Base-by-base conservation (phyloP, 2,329 filamentous ascomycete species). In the Cladosporium sp. region DNA sequence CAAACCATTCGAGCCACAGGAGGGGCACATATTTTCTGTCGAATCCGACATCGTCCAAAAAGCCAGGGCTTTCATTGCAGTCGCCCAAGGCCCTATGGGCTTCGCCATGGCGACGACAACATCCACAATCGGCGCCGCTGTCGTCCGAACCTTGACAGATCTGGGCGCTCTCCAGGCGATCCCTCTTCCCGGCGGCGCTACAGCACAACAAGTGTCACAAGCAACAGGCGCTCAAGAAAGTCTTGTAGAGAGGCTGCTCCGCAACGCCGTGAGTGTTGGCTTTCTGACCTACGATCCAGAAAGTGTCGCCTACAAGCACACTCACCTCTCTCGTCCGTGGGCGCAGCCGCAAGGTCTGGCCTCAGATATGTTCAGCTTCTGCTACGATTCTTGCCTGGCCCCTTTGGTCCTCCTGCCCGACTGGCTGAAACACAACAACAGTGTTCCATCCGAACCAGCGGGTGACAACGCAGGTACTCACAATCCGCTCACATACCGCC, bases 81-180 rank as follows among this genome's bases (percentile, higher is more conserved):
- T n/a, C 11, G 59, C 46, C 10, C 59, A 62, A 53, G 29, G 28
- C 1, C 59, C 59, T 12, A 37, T 62, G 59, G 59, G 37, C 21
- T 62, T 26, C 6, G 33, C 12, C 18, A 37, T 62, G 44, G 44
- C 59, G 2, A 62, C 21, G 8, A 37, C 46, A 5, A 52, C 28
- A 7, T 35, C 44, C 7, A 31, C 23, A 1, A 35, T 62, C 1
- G 59, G 59, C n/a, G 59, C 46, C 21, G 29, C 59, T 28, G 46
- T 62, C n/a, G n/a, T 62, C 31, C 59, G 59, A 16, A 62, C 59
- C 11, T 35, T 62, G 29, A 40, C n/a, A 7, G 46, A 62, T 14
- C 14, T 62, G 11, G 31, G 29, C 53, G 59, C 46, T 11, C 46
- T 62, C 2, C 59, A 62, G 21, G 59, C 29, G 6, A 62, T 62